Base-by-base conservation (phyloP, 768 basidiomycete species). In the Grammothele lineata region DNA sequence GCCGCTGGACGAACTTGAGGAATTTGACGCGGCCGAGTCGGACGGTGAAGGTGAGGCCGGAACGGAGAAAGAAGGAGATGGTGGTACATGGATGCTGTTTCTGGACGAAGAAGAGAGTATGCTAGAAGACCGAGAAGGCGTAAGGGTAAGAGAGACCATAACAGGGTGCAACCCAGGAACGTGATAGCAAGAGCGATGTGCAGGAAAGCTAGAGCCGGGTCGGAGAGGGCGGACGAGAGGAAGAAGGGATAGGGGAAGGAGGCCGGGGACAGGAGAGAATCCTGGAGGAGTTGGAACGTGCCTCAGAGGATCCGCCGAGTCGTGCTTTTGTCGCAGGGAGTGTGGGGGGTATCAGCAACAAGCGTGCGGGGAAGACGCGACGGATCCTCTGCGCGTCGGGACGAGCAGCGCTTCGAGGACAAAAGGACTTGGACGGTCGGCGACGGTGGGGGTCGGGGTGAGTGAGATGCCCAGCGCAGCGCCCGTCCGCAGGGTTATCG, bases 261-360 rank as follows among this genome's bases (percentile, higher is more conserved):
- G 51, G 55, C 53, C 53, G 56, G 54, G 39, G 51, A 40, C 47
- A 42, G 52, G 39, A 45, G 44, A 49, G 52, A 48, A 49, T 49
- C 43, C 34, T 51, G 45, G 43, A 51, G 45, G 56, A 43, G 45
- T 45, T 48, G 40, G 22, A 35, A 51, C 51, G 22, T 41, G 55
- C 48, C 51, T 53, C 47, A 56, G 73, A 76, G 72, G 74, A 77
- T 77, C 75, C 79, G 75, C 67, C 76, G 73, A 69, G 73, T 70
- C 70, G 61, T 63, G 48, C 55, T 52, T 43, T 67, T 57, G 67
- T 66, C 68, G 67, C 67, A 64, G 61, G 67, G 60, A 54, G 58
- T 58, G 18, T 9, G 35, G 42, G 64, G 57, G 71, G 68, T 73
- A 72, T 72, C 67, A 58, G 63, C 70, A 67, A 63, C 63, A 62